A percentile compares a stretch with the other conserved stretches of the same genome.
These are phyloP conservation scores for Zancudomyces culisetae DNA, from an alignment of 371 early-diverging fungal genomes.

Conservation along the genomic window DNA sequence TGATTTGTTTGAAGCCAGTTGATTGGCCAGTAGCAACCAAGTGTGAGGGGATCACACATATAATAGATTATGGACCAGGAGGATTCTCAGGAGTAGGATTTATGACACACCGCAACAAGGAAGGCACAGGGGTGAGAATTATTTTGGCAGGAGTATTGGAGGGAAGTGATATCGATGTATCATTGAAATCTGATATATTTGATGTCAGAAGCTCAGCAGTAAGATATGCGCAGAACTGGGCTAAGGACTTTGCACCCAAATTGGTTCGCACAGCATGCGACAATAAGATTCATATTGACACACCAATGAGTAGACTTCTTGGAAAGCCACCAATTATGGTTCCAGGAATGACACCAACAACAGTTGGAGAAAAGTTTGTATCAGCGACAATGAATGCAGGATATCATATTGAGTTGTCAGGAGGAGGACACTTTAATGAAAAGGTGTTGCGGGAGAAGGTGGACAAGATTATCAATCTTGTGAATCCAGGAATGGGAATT, in stretches of 20 bases:
- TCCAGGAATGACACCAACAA: constrained; percentile 25
- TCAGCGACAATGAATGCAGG: constrained; percentile 83
- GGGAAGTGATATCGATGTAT: constrained; percentile 47
- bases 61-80: constrained; percentile 88
- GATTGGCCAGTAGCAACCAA: constrained; percentile 76
- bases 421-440: constrained; percentile 89
- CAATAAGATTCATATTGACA: constrained; percentile 59
- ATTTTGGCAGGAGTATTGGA: constrained; percentile 54
- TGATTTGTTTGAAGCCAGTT: constrained; percentile 63
- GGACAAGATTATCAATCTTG: constrained; percentile 47
- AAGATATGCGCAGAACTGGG: constrained; percentile 76
- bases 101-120: constrained; percentile 82
- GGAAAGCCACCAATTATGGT: constrained; percentile 33
- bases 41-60: constrained; percentile 52
- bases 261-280: constrained; percentile 27
- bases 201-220: constrained; percentile 62
- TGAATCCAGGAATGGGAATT: constrained; percentile 62
- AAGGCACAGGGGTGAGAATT: constrained; percentile 84
- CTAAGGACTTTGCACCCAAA: constrained; percentile 60
- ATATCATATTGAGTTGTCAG: constrained; percentile 84
- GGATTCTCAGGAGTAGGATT: constrained; percentile 57
- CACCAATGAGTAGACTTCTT: constrained; percentile 69
- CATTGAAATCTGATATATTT: constrained; percentile 66
- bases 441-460: constrained; percentile 58
- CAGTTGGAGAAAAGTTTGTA: constrained; percentile 19